Evolutionary conservation across 805 yeast genomes (phyloP), one percentile per base, ranked within the genome.

Genomic region (Cyberlindnera samutprakarnensis): DNA sequence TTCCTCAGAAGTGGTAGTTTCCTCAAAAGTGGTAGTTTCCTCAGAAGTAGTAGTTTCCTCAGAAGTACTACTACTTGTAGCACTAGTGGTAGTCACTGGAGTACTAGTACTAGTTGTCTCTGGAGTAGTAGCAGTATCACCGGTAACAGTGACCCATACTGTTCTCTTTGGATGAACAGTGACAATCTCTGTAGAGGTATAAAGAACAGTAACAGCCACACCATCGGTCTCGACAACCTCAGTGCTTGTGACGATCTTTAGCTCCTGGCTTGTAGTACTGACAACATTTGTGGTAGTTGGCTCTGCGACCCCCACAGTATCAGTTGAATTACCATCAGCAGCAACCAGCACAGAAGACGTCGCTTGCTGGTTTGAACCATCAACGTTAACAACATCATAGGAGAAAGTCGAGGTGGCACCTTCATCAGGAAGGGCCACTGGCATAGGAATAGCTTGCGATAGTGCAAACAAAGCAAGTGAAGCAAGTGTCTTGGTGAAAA

Each of bases 81-180:
- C n/a, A n/a, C n/a, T n/a, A 12, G 32, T 7, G 21, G 41, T 9
- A 28, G 39, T 9, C 14, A 25, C 31, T 23, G 39, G 4, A 4
- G 43, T 12, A 18, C 25, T 19, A 16, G 42, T 29, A 18, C 32
- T 22, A 8, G 41, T 7, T 13, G 34, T 16, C 14, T 36, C 23
- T 12, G 41, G 23, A 4, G 29, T 18, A 17, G 33, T 18, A 13
- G 32, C 22, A 14, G 33, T 16, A 16, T 22, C 38, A 29, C 36
- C 47, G n/a, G 50, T 38, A 37, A 46, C 46, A 14, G 52, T 48
- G 20, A 49, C 36, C 48, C 49, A 46, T 7, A 46, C 40, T 8
- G 57, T 49, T 16, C 29, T 38, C 33, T 46, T 38, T 27, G 44
- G 46, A 25, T 30, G 39, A 27, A 49, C 37, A 23, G 51, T 46